These are phyloP conservation scores for Botrytis hyacinthi DNA, from an alignment of 2,329 filamentous ascomycete genomes.

Conservation along the genomic window DNA sequence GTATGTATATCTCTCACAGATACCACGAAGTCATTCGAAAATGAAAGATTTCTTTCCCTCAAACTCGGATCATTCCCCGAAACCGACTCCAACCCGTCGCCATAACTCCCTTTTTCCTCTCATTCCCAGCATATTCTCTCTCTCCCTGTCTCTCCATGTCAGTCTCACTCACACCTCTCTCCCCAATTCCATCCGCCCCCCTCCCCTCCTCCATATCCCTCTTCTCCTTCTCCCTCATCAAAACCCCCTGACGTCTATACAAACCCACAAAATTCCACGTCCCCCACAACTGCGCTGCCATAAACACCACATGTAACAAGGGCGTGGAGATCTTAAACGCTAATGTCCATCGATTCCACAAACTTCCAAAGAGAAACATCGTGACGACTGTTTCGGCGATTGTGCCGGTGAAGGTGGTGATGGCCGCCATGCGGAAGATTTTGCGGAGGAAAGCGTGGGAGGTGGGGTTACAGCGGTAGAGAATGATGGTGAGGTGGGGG, in stretches of 20 bases:
- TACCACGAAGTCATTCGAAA: background rate
- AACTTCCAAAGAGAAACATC: conserved; percentile 45
- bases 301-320: conserved; percentile 44
- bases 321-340: conserved; percentile 46
- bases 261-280: conserved; percentile 39
- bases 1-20: background rate
- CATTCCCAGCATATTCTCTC: background rate
- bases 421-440: conserved; percentile 41
- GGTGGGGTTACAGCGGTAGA: conserved; percentile 44
- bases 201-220: background rate
- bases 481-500: conserved; percentile 46
- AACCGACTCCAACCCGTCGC: background rate
- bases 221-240: background rate
- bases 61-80: background rate
- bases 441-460: conserved; percentile 42
- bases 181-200: background rate
- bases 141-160: background rate
- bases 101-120: background rate
- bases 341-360: conserved; percentile 45
- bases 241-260: background rate
- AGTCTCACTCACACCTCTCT: background rate
- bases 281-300: conserved; percentile 45
- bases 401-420: conserved; percentile 43
- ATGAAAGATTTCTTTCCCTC: background rate
- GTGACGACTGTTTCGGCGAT: conserved; percentile 44